Percentiles rank a stretch among this genome's conserved stretches.
phyloP scores from a whole-genome alignment of 2,329 filamentous ascomycete species.

The Sordariomycetes sp. region DNA sequence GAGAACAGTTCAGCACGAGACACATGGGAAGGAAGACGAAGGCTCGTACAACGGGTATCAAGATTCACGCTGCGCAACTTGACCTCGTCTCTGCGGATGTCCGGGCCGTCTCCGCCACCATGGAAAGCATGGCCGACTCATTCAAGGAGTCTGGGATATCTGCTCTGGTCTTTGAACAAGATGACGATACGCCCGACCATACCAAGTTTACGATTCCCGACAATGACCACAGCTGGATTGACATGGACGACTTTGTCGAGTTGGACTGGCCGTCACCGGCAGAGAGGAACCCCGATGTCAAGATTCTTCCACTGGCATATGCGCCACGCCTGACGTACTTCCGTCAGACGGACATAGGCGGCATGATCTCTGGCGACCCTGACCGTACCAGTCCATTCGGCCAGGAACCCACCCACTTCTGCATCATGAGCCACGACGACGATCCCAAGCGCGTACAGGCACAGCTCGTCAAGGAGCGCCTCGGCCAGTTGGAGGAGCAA shows the following conservation, averaged over 20 bases:
- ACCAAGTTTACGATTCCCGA: constrained; percentile 93
- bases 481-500: constrained; percentile 67
- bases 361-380: constrained; percentile 65
- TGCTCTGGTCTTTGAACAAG: constrained; percentile 23
- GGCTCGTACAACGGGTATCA: constrained; percentile 80
- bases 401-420: constrained; percentile 84
- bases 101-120: constrained; percentile 81
- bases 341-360: constrained; percentile 84
- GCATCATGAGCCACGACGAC: constrained; percentile 84
- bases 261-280: constrained; percentile 90
- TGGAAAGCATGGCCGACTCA: constrained; percentile 56
- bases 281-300: constrained; percentile 81
- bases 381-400: constrained; percentile 82
- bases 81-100: constrained; percentile 88
- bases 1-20: constrained; percentile 79
- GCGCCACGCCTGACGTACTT: constrained; percentile 96
- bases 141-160: constrained; percentile 8
- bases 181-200: constrained; percentile 51
- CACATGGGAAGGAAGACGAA: constrained; percentile 65
- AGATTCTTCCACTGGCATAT: constrained; percentile 83
- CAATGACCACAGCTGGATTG: constrained; percentile 91
- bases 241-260: constrained; percentile 99
- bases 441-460: constrained; percentile 83
- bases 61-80: constrained; percentile 86
- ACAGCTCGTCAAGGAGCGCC: constrained; percentile 67